Base-by-base conservation (phyloP, 768 basidiomycete species). In the Hygrocybe punicea region DNA sequence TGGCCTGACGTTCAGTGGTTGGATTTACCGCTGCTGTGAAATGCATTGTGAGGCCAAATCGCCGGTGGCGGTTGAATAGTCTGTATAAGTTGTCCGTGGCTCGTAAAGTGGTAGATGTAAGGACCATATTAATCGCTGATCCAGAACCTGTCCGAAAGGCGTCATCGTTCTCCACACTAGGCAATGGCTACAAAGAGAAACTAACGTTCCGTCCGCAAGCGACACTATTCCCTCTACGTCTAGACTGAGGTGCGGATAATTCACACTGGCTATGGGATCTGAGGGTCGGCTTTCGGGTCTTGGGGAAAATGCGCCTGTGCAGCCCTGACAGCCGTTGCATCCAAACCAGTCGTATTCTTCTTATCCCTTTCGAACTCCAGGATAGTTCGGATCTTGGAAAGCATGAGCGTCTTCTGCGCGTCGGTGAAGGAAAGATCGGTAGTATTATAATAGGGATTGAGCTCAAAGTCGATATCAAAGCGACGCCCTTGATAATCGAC, bases 101-200 rank as follows among this genome's bases (percentile, higher is more conserved):
- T 63, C 0, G 76, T 68, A 67, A 81, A 81, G 14, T 73, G 76
- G 67, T 86, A 84, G 59, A 87, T 82, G 62, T 84, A 83, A 3
- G 84, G 83, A 1, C 84, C 86, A 60, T 87, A 87, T 69, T 87
- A 86, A 64, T 87, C 86, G 61, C 82, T 82, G 29, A 81, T 73
- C 84, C 83, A 86, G 68, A 77, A 84, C 0, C 83, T 84, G 57
- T 25, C 11, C 8, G 2, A 14, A 29, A 50, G 19, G 19, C 56
- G 3, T 8, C 16, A 8, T 16, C 21, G 7, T 25, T 0, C 16
- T 37, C 17, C 14, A n/a, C 17, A 34, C 6, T 34, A 34, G 17
- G 8, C 10, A 11, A 33, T 16, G 44, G 19, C 17, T 24, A 37
- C 33, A 44, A 2, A 34, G 42, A 8, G 29, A 2, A 2, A 69